Percentiles rank a stretch among this genome's conserved stretches.
These are phyloP conservation scores for Dictyostelium capitatum DNA, from an alignment of 78 protist genomes.

Conservation along the genomic window DNA sequence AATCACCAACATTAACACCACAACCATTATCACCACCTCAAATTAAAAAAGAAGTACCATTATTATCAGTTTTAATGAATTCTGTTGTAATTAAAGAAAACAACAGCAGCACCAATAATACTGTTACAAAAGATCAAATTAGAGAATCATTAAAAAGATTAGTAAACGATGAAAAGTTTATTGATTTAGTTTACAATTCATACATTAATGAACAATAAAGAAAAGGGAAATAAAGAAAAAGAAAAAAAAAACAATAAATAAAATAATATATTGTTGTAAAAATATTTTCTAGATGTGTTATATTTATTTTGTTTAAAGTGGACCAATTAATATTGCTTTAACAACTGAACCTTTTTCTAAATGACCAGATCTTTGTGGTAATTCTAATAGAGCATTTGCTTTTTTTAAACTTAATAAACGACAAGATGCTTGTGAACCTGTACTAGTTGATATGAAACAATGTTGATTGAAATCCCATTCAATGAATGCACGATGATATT, in stretches of 20 bases:
- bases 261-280: too few species aligned
- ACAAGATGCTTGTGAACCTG: slow-evolving; percentile 84
- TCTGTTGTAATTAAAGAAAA: slow-evolving; percentile 11
- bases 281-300: too few species aligned
- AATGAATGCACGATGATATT: slow-evolving; percentile 83
- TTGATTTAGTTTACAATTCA: slow-evolving; percentile 19
- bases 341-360: slow-evolving; percentile 61
- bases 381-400: slow-evolving; percentile 57
- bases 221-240: background rate
- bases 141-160: slow-evolving; percentile 45
- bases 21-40: slow-evolving; percentile 16
- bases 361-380: slow-evolving; percentile 70
- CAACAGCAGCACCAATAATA: background rate
- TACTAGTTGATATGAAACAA: slow-evolving; percentile 49
- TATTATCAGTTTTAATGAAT: slow-evolving; percentile 31
- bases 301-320: background rate
- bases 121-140: slow-evolving; percentile 64
- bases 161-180: slow-evolving; percentile 66
- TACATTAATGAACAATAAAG: slow-evolving; percentile 12
- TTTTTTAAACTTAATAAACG: slow-evolving; percentile 72
- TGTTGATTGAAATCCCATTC: slow-evolving; percentile 61
- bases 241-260: background rate
- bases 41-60: slow-evolving; percentile 26
- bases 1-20: background rate
- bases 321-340: slow-evolving; percentile 67